phyloP scores from a whole-genome alignment of 495 filamentous ascomycete species.

The Talaromyces proteolyticus region DNA sequence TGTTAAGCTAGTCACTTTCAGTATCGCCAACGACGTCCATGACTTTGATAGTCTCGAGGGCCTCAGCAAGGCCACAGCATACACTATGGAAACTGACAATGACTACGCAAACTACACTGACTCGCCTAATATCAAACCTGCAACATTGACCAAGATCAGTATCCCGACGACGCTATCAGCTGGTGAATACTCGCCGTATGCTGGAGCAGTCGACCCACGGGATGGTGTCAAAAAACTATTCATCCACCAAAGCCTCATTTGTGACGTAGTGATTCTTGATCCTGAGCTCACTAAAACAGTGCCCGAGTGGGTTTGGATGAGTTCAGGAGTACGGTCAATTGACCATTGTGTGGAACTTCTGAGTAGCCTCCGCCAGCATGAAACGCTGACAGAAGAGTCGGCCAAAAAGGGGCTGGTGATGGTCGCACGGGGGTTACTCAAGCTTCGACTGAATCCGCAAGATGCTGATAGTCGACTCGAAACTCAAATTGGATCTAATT shows the following conservation, averaged over 20 bases:
- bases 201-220: background rate
- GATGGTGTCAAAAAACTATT: slow-evolving; percentile 4
- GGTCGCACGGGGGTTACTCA: background rate
- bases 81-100: slow-evolving; percentile 5
- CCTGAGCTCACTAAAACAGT: slow-evolving; percentile 1
- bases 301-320: slow-evolving; percentile 4
- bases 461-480: background rate
- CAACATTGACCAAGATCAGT: slow-evolving; percentile 1
- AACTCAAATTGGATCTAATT: slow-evolving; percentile 3
- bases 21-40: slow-evolving; percentile 1
- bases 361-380: slow-evolving; percentile 2
- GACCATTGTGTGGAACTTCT: slow-evolving; percentile 3
- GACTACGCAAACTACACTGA: slow-evolving; percentile 1
- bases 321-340: slow-evolving; percentile 3
- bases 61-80: slow-evolving; percentile 4
- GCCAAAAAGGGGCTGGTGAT: slow-evolving; percentile 3
- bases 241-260: slow-evolving; percentile 5
- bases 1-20: slow-evolving; percentile 1
- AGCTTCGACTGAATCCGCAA: slow-evolving; percentile 2
- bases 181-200: slow-evolving; percentile 1
- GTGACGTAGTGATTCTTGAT: slow-evolving; percentile 2
- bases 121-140: background rate
- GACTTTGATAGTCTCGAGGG: slow-evolving; percentile 3
- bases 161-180: slow-evolving; percentile 2
- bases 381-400: slow-evolving; percentile 1